Evolutionary conservation across 331 rosid species (phyloP), one percentile per base, ranked within the genome.

Genomic region (Malus hybrid): DNA sequence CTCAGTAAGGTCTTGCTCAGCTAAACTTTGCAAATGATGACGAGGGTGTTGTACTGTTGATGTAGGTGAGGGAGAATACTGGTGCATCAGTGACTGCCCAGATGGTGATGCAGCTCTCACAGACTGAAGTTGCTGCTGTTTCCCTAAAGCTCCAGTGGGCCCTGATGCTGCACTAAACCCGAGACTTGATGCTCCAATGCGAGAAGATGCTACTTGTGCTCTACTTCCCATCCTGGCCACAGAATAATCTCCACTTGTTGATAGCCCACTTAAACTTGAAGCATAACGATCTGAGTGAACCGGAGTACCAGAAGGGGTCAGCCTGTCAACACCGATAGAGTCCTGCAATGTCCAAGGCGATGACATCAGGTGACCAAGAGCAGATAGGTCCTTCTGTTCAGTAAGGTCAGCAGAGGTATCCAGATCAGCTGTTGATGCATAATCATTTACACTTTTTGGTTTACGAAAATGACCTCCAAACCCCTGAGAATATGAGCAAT

Each of bases 311-410:
- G 84, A 54, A 61, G 65, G 77, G 72, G 86, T 78, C 81, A 70
- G 74, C 73, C 81, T 86, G 79, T 85, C 91, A 79, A 80, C 65
- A 39, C 88, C 63, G 54, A 72, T 83, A 33, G 86, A 81, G 61
- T 90, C 91, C 85, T 81, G 95, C 66, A 85, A 75, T 61, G 85
- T 82, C 97, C 96, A 92, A 59, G 91, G 86, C 67, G 86, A 81
- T 60, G 90, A 83, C 65, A 81, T 36, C 70, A 73, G 88, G 59
- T 67, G 83, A 46, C 83, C 88, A 62, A 80, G 78, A 75, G 88
- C 89, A 79, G 88, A 84, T 28, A 76, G 65, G 67, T 86, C 96
- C 77, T 87, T 87, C 72, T 70, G 91, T 24, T 82, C 93, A 74
- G 72, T 71, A 69, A 86, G 77, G 72, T 84, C 86, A 4, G 72